Evolutionary conservation across 2,329 filamentous ascomycete species (phyloP).

Genomic region (Rhynchosporium graminicola): DNA sequence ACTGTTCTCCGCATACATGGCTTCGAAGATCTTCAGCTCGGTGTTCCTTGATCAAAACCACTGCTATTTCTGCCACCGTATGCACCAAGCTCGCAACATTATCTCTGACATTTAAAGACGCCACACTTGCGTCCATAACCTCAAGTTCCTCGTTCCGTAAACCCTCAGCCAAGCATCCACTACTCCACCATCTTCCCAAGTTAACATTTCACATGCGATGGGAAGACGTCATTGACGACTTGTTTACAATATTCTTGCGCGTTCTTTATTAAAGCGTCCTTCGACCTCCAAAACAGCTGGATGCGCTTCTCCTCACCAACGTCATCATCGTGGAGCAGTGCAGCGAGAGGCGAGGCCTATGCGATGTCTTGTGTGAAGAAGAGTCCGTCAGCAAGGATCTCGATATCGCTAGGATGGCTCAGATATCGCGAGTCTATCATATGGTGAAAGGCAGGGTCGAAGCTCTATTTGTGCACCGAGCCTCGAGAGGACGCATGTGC

Average conservation of each 20-base stretch:
- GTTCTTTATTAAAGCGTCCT: no score
- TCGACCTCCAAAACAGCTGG: no score
- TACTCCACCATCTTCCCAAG: conserved; percentile 28
- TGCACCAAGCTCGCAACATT: conserved; percentile 30
- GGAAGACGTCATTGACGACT: no score
- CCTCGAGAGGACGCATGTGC: conserved; percentile 47
- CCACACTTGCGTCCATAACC: conserved; percentile 33
- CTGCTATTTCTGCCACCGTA: conserved; percentile 28
- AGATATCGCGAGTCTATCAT: conserved; percentile 41
- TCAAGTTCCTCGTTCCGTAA: conserved; percentile 29
- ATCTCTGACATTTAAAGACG: conserved; percentile 26
- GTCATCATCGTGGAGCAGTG: no score
- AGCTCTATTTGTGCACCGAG: conserved; percentile 43
- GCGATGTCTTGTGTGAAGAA: conserved; percentile 41
- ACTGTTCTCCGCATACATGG: no score
- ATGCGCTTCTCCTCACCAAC: no score
- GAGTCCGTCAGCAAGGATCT: conserved; percentile 43
- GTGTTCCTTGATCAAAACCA: no score
- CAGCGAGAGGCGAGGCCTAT: conserved; percentile 22
- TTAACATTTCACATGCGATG: conserved; percentile 22
- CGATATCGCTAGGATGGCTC: conserved; percentile 45
- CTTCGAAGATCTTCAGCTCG: no score
- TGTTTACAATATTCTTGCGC: no score
- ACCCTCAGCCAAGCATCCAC: conserved; percentile 30
- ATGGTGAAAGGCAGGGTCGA: conserved; percentile 36